Evolutionary conservation across 2,329 filamentous ascomycete species (phyloP), one percentile per base, ranked within the genome.

Genomic region (Microdochium nivale): DNA sequence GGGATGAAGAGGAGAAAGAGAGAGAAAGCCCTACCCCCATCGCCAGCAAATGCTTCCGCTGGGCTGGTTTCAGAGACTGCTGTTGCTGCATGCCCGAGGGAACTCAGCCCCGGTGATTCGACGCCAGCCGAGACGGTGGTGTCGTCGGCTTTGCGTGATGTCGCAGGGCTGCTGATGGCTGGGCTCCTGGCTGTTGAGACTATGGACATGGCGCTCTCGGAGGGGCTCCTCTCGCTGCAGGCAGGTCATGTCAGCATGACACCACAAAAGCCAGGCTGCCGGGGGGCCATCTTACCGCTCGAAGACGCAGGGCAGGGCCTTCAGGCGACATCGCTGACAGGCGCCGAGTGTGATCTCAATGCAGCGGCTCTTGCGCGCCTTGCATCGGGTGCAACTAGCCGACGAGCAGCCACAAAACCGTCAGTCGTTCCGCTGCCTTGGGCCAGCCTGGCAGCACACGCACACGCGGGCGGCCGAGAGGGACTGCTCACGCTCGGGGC

Each of bases 361-460:
- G 43, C 67, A 68, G 51, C 62, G 66, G 50, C 63, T 67, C 52
- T 69, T 69, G 21, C 67, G 56, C 5, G 59, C 56, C 51, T 69
- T 69, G 51, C 67, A 69, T 21, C 59, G 62, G 49, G 64, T 59
- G 51, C 67, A 69, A 23, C 60, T 62, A 47, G 21, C n/a, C 40
- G 40, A 23, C 14, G 8, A 11, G 19, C 19, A 16, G 14, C 4
- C 35, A 24, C 21, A 19, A 23, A 19, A 8, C 35, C 16, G 40
- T 44, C 16, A 23, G 19, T 44, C 19, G n/a, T 11, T 25, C 2
- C 32, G 47, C 16, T 50, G 21, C 40, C 9, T 46, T 25, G 32
- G 44, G 40, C 21, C n/a, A n/a, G n/a, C n/a, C n/a, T n/a, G n/a
- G n/a, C n/a, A n/a, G n/a, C n/a, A n/a, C n/a, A n/a, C n/a, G n/a